Evolutionary conservation across 2,329 filamentous ascomycete genomes (phyloP).

Genomic region (Xenosphaeropsis pyriputrescens): DNA sequence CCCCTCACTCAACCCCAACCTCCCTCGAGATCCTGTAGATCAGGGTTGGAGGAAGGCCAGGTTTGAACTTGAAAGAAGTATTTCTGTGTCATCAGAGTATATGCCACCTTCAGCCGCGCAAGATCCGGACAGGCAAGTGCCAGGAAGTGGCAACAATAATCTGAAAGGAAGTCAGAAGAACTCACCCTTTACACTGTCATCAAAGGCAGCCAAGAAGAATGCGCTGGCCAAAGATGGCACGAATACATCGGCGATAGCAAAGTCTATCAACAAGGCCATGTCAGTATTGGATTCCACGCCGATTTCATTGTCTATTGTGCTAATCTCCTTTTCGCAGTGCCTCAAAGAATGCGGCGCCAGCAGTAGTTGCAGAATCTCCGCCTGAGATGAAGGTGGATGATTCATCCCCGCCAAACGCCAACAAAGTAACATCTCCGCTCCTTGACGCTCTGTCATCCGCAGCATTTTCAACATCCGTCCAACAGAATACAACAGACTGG

Average conservation of each 20-base stretch:
- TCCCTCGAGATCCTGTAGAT: too few species aligned
- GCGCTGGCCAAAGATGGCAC: constrained; percentile 16
- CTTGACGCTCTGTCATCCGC: constrained; percentile 16
- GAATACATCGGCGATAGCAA: constrained; percentile 17
- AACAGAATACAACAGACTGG: constrained; percentile 25
- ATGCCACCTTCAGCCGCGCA: too few species aligned
- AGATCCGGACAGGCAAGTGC: too few species aligned
- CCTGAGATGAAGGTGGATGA: constrained; percentile 11
- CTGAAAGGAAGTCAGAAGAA: too few species aligned
- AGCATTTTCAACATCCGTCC: constrained; percentile 9
- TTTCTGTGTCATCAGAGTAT: too few species aligned
- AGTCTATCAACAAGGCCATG: constrained; percentile 13
- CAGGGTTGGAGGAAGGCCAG: too few species aligned
- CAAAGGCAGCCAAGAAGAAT: constrained; percentile 18
- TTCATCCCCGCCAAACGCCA: constrained; percentile 9
- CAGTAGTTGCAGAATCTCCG: not conserved
- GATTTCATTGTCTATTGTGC: not conserved
- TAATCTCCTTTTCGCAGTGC: not conserved
- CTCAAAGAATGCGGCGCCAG: not conserved
- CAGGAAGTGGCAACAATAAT: too few species aligned
- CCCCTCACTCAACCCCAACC: too few species aligned
- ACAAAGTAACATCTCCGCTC: constrained; percentile 13
- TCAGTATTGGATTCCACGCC: constrained; percentile 7
- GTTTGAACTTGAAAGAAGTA: too few species aligned
- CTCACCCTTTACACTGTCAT: constrained; percentile 2